Conservation (phyloP, 768 basidiomycete genomes). For the Infundibulicybe gibba region DNA sequence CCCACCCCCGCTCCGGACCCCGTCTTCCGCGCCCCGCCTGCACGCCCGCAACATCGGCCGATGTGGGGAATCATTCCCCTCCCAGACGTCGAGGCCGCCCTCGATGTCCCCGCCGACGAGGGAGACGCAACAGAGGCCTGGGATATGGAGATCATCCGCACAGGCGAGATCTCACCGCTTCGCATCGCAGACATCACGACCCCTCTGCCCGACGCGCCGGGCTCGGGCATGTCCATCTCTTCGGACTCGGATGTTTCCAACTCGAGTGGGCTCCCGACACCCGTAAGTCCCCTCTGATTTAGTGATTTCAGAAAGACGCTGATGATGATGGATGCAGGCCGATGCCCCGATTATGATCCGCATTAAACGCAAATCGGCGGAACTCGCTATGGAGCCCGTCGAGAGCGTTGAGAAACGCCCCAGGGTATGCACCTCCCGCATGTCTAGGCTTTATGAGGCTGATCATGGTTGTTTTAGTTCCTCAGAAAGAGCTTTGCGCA, state of each 20-base stretch:
- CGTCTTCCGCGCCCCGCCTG: conserved; percentile 4
- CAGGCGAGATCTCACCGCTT: conserved; percentile 5
- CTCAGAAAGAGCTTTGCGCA: too few species aligned
- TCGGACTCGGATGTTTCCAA: conserved; percentile 10
- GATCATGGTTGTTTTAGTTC: too few species aligned
- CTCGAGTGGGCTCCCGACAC: conserved; percentile 21
- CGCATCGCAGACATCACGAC: conserved; percentile 1
- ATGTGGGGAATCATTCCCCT: conserved; percentile 6
- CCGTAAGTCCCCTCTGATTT: conserved; percentile 16
- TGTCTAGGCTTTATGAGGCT: neutral
- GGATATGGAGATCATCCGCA: conserved; percentile 10
- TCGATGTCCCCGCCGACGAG: conserved; percentile 24
- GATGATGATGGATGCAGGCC: conserved; percentile 2
- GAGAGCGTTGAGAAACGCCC: conserved; percentile 31
- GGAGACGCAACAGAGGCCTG: conserved; percentile 16
- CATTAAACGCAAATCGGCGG: conserved; percentile 34
- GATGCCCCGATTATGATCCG: conserved; percentile 20
- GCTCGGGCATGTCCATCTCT: conserved; percentile 1
- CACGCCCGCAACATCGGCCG: conserved; percentile 11
- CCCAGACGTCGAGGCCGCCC: conserved; percentile 9
- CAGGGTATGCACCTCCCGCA: conserved; percentile 21
- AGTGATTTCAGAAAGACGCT: neutral
- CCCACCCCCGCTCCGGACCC: conserved; percentile 6
- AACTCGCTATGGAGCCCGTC: conserved; percentile 9
- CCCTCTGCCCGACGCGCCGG: neutral